Evolutionary conservation across 2,329 filamentous ascomycete species (phyloP), one percentile per base, ranked within the genome.

Genomic region (Alternaria novae-zelandiae): DNA sequence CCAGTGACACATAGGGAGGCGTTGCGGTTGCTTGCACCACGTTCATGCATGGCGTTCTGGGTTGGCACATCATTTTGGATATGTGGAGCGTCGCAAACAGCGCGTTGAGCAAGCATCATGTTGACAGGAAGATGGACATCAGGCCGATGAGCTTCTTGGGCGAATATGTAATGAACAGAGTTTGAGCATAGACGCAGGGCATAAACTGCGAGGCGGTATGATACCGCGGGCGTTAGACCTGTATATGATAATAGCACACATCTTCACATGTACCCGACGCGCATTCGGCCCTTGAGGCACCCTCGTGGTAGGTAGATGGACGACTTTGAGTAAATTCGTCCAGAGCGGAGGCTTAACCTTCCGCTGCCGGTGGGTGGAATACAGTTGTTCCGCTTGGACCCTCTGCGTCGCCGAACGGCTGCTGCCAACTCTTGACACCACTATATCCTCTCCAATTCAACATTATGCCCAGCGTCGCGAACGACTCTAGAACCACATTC

Each of bases 21-120:
- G 71, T 73, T 74, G 70, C 58, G 70, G 65, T 70, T 55, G 65
- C 55, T 69, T 63, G 54, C 25, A 59, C 44, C 58, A 68, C 59
- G 49, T 69, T 72, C 60, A 70, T 66, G 66, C 70, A 68, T 68
- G 70, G 70, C 70, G 70, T 74, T 74, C 62, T 71, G 66, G 69
- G 61, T 67, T 67, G 59, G 56, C 57, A 63, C 45, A 66, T 51
- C 47, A 63, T 32, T 62, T 67, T 62, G 60, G 60, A 59, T 60
- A 63, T 17, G 61, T 51, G 45, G 32, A 53, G 57, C 45, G 54
- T 55, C 17, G 36, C 44, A 36, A 59, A 50, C 44, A 63, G 50
- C 56, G 47, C 43, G 32, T 54, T 47, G 60, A 36, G 28, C 17
- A 36, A 41, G 49, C 32, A 43, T 44, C n/a, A 26, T 59, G 44